Base-by-base conservation (phyloP, 2,329 filamentous ascomycete species). In the Arthroderma sp. region DNA sequence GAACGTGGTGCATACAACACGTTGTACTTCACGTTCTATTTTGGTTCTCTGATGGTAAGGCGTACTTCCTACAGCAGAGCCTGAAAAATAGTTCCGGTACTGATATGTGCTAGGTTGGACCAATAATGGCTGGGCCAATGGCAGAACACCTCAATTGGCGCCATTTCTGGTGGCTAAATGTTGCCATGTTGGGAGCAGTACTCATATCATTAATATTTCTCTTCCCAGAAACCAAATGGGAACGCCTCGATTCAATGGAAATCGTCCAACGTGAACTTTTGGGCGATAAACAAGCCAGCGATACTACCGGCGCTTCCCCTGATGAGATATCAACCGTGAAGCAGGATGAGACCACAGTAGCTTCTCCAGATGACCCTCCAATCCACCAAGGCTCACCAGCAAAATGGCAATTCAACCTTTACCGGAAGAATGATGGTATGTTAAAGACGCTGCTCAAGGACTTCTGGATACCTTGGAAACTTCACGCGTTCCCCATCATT, bases 91-190 rank as follows among this genome's bases (percentile, higher is more conserved):
- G 15, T 22, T 22, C 15, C 15, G 15, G 15, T 22, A 22, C 22
- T 22, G 15, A 22, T 22, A 22, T 22, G 3, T 27, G 34, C 10
- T 38, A 67, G 66, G 55, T 75, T 42, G 73, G 68, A 3, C 74
- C 73, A 2, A 79, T 79, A 47, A 68, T 79, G 40, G 66, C 74
- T 1, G 78, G 78, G 1, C 61, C 73, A 0, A 82, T 82, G 76
- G 69, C 75, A 1, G 63, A 73, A 37, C 68, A 73, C 32, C 56
- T 72, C 3, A 76, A 76, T 40, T 80, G 75, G 73, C 65, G 75
- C 28, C 76, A 64, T 53, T 82, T 82, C 57, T 82, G 76, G 74
- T 82, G 77, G 77, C 64, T 82, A 50, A 80, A 80, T 50, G 72
- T 75, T 2, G 78, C 57, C 1, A 42, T 81, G 1, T 59, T 77